Evolutionary conservation across 2,329 filamentous ascomycete species (phyloP).

Genomic region (Aspergillus cejpii): DNA sequence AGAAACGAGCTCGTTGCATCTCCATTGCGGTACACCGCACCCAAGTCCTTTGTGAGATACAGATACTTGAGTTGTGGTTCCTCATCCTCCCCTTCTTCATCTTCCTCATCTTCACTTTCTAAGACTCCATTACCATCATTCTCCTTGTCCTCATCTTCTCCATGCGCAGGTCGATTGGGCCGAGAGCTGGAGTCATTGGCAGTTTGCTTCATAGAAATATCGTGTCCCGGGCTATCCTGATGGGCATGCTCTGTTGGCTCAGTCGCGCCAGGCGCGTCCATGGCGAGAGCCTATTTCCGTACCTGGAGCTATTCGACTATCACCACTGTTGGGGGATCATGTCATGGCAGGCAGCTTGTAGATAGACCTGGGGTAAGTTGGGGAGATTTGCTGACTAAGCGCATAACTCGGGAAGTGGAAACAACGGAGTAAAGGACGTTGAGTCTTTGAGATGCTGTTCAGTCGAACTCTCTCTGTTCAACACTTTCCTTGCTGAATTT

Average conservation of each 20-base stretch:
- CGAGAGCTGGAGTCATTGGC: conserved; percentile 6
- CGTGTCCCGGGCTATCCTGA: conserved; percentile 16
- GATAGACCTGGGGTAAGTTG: conserved; percentile 14
- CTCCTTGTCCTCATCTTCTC: conserved; percentile 14
- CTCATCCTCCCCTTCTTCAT: conserved; percentile 79
- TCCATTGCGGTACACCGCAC: conserved; percentile 80
- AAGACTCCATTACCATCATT: conserved; percentile 25
- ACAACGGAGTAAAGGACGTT: no score
- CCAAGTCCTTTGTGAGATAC: conserved; percentile 72
- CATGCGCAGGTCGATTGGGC: conserved; percentile 4
- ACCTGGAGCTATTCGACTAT: conserved; percentile 16
- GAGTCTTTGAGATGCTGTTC: no score
- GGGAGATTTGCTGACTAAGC: not conserved
- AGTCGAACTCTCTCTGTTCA: not conserved
- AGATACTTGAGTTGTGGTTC: conserved; percentile 93
- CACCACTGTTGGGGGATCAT: conserved; percentile 5
- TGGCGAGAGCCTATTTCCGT: conserved; percentile 28
- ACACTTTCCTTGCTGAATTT: not conserved
- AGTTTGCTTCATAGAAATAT: conserved; percentile 16
- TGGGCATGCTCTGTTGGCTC: conserved; percentile 21
- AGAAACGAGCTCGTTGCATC: conserved; percentile 90
- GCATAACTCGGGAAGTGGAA: not conserved
- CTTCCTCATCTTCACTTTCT: conserved; percentile 53
- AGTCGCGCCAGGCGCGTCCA: conserved; percentile 36
- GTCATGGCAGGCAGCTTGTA: conserved; percentile 10